Percentiles rank a stretch among this genome's conserved stretches.
phyloP scores from a whole-genome alignment of 129 eudicot genomes.

The Escallonia herrerae region DNA sequence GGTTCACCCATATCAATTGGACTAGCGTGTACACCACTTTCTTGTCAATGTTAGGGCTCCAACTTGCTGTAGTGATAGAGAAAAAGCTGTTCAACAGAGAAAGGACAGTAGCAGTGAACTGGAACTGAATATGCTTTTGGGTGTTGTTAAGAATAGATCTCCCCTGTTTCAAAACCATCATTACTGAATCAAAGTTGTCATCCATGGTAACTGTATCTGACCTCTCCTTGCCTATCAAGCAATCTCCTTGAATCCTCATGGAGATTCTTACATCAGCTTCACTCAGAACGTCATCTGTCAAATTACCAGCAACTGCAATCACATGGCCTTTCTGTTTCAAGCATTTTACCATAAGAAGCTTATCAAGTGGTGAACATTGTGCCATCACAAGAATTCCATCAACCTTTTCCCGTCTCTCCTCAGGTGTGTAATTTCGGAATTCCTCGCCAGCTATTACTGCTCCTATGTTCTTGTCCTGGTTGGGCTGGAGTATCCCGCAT shows the following conservation, averaged over 20 bases:
- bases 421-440: too few relatives aligned
- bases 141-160: not conserved
- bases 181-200: not conserved
- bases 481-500: too few relatives aligned
- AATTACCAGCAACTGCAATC: not conserved
- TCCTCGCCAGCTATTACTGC: too few relatives aligned
- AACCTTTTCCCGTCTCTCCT: too few relatives aligned
- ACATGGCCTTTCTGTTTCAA: not conserved
- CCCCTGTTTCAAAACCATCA: not conserved
- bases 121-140: not conserved
- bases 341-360: not conserved
- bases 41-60: not conserved
- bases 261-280: not conserved
- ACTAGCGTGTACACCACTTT: not conserved
- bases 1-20: not conserved
- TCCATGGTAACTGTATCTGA: not conserved
- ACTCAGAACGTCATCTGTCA: not conserved
- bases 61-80: not conserved
- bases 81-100: not conserved
- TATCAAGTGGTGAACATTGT: too few relatives aligned
- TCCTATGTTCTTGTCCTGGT: too few relatives aligned
- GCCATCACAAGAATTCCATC: too few relatives aligned
- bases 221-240: not conserved
- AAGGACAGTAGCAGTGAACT: not conserved
- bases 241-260: not conserved